phyloP scores from a whole-genome alignment of 495 filamentous ascomycete species.

The Cenococcum geophilum region DNA sequence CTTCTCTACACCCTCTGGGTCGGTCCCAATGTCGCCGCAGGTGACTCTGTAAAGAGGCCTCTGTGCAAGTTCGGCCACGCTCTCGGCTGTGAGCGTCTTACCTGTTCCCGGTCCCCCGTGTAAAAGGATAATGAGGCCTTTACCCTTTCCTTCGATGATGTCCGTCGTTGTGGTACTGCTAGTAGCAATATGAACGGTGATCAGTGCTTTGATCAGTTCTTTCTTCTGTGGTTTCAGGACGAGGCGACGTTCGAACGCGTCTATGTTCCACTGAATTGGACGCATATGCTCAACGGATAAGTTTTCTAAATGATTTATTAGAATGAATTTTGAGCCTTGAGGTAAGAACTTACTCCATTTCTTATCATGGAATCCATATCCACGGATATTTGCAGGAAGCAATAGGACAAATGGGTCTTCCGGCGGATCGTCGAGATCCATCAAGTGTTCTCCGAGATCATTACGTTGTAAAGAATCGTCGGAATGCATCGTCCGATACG shows the following conservation, averaged over 20 bases:
- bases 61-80: constrained; percentile 2
- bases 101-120: constrained; percentile 54
- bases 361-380: constrained; percentile 1
- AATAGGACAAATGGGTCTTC: neutral
- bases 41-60: constrained; percentile 19
- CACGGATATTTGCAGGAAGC: neutral
- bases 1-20: constrained; percentile 7
- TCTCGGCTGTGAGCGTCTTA: constrained; percentile 44
- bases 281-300: neutral
- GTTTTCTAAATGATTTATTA: no score
- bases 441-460: neutral
- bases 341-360: neutral
- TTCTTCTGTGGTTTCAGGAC: constrained; percentile 50
- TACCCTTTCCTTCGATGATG: constrained; percentile 39
- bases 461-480: neutral
- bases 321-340: no score
- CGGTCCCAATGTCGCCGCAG: constrained; percentile 17
- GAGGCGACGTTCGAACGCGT: constrained; percentile 49
- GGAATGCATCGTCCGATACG: neutral
- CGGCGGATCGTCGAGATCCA: neutral
- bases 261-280: constrained; percentile 41
- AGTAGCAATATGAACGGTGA: constrained; percentile 35
- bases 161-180: constrained; percentile 31
- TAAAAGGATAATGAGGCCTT: constrained; percentile 55
- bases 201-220: constrained; percentile 49